Evolutionary conservation across 257 asterid species (phyloP).

Genomic region (Nicotiana knightiana): DNA sequence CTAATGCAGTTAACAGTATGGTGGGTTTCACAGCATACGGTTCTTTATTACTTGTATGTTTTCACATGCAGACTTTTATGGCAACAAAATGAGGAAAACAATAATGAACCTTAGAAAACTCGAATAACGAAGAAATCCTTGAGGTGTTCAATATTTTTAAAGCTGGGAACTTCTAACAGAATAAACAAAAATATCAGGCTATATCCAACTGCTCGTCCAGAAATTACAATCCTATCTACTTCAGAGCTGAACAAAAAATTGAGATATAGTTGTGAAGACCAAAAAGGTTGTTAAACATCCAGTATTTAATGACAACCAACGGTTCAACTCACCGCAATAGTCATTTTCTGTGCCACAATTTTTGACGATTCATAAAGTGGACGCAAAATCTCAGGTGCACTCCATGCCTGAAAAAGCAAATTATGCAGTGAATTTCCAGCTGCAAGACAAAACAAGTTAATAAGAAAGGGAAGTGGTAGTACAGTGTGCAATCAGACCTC

Average conservation of each 20-base stretch:
- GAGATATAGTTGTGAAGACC: not conserved
- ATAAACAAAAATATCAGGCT: no score
- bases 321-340: constrained; percentile 64
- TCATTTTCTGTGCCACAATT: constrained; percentile 80
- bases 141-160: not conserved
- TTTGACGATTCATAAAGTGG: constrained; percentile 95
- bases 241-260: not conserved
- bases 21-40: not conserved
- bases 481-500: constrained; percentile 37
- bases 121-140: not conserved
- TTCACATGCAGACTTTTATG: not conserved
- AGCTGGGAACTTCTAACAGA: not conserved
- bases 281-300: not conserved
- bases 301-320: not conserved
- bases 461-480: not conserved
- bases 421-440: not conserved
- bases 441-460: not conserved
- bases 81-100: not conserved
- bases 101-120: not conserved
- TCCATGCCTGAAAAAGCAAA: constrained; percentile 61
- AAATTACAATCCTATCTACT: not conserved
- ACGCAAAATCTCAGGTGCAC: constrained; percentile 93
- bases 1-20: not conserved
- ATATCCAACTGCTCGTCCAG: not conserved
- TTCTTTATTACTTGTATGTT: not conserved